Percentiles rank a stretch among this genome's conserved stretches.
Evolutionary conservation across 371 early-diverging fungal genomes (phyloP).

Genomic region (Apophysomyces sp.): DNA sequence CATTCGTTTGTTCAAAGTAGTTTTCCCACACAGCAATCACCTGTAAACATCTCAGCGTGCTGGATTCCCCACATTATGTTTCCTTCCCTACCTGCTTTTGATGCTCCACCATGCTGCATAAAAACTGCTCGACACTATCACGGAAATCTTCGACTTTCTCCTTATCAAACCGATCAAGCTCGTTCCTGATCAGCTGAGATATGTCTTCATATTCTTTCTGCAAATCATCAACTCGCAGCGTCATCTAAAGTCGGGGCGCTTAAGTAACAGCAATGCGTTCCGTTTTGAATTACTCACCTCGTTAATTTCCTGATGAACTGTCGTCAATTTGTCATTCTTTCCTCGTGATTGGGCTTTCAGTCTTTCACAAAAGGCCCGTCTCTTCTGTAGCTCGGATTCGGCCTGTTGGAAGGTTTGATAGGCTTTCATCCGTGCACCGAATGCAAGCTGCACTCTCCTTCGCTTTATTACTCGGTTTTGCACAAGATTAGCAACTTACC

Average conservation of each 20-base stretch:
- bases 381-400: conserved; percentile 65
- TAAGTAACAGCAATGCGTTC: neutral
- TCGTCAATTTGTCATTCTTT: conserved; percentile 61
- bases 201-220: conserved; percentile 74
- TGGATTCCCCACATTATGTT: neutral
- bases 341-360: conserved; percentile 56
- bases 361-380: conserved; percentile 59
- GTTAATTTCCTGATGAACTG: conserved; percentile 64
- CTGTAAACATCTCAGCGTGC: conserved; percentile 14
- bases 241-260: conserved; percentile 31
- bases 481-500: conserved; percentile 23
- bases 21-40: conserved; percentile 70
- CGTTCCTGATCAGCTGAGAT: conserved; percentile 67
- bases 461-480: neutral
- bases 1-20: conserved; percentile 55
- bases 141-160: conserved; percentile 85
- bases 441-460: conserved; percentile 52
- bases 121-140: conserved; percentile 70
- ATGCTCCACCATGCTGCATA: conserved; percentile 76
- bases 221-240: conserved; percentile 52
- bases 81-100: conserved; percentile 71
- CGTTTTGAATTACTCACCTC: conserved; percentile 43
- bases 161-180: conserved; percentile 85
- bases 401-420: conserved; percentile 72
- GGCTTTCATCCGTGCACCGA: conserved; percentile 72